Conservation (phyloP, 2,329 filamentous ascomycete genomes). For the Penicillium sp. region DNA sequence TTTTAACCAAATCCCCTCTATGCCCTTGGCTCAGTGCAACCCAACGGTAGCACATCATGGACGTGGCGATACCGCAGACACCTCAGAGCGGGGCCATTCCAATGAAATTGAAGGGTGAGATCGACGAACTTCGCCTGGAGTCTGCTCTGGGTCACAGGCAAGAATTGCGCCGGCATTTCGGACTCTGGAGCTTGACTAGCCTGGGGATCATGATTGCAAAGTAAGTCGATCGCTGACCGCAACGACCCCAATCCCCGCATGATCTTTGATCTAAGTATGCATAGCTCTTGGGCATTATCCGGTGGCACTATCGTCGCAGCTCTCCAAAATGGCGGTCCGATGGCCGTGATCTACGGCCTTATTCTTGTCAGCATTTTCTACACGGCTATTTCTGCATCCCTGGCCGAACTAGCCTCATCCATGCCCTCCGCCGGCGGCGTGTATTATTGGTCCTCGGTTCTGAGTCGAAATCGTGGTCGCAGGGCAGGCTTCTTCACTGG, state of each 20-base stretch:
- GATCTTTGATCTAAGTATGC: not conserved
- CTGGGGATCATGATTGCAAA: conserved; percentile 59
- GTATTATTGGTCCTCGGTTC: conserved; percentile 63
- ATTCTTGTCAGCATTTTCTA: conserved; percentile 53
- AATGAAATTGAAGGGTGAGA: conserved; percentile 35
- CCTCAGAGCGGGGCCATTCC: conserved; percentile 7
- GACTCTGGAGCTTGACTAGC: conserved; percentile 59
- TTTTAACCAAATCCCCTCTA: not conserved
- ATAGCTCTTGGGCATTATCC: conserved; percentile 64
- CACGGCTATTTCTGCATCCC: conserved; percentile 56
- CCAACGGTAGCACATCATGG: conserved; percentile 12
- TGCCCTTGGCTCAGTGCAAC: not conserved
- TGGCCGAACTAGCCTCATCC: conserved; percentile 61
- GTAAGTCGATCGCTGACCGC: conserved; percentile 39
- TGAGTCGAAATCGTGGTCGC: conserved; percentile 53
- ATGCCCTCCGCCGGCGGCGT: conserved; percentile 60
- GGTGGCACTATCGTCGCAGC: conserved; percentile 61
- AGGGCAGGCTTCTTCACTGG: conserved; percentile 46
- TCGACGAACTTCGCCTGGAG: conserved; percentile 34
- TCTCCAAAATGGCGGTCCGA: conserved; percentile 63
- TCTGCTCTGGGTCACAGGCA: conserved; percentile 57
- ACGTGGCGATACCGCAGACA: not conserved
- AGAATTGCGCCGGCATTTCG: conserved; percentile 62
- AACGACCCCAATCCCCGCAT: too few species aligned
- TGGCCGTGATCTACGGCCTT: conserved; percentile 64